These are phyloP conservation scores for Colletotrichum sp. DNA, from an alignment of 2,329 filamentous ascomycete species.

Conservation along the genomic window DNA sequence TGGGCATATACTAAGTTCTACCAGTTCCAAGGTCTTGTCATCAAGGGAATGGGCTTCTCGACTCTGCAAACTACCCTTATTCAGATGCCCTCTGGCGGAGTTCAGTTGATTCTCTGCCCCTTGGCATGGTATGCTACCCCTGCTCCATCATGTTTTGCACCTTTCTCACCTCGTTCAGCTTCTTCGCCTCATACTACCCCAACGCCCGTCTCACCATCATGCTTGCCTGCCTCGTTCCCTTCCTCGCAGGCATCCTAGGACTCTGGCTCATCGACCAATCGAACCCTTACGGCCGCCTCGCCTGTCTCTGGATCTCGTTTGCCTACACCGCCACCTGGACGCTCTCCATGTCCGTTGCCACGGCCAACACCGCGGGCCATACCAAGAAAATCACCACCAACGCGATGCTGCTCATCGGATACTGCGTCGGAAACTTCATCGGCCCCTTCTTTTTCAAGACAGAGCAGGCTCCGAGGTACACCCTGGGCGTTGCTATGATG, in stretches of 20 bases:
- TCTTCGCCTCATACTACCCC: slow-evolving; percentile 11
- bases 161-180: not conserved
- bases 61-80: slow-evolving; percentile 63
- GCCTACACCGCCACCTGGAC: slow-evolving; percentile 27
- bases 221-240: slow-evolving; percentile 19
- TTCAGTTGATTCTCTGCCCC: slow-evolving; percentile 13
- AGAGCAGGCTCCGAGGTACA: slow-evolving; percentile 25
- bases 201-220: slow-evolving; percentile 22
- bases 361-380: slow-evolving; percentile 70
- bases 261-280: slow-evolving; percentile 20
- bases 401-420: slow-evolving; percentile 29
- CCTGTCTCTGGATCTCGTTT: slow-evolving; percentile 32
- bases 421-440: slow-evolving; percentile 63
- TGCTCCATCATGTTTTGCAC: too few relatives aligned
- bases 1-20: rapidly evolving
- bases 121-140: not conserved
- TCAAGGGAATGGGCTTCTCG: slow-evolving; percentile 66
- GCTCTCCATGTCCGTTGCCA: slow-evolving; percentile 41
- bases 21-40: slow-evolving; percentile 64
- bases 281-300: slow-evolving; percentile 24
- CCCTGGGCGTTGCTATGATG: slow-evolving; percentile 35
- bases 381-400: slow-evolving; percentile 72
- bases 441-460: slow-evolving; percentile 51
- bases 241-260: slow-evolving; percentile 19
- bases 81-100: slow-evolving; percentile 69